phyloP scores from a whole-genome alignment of 352 stramenopile genomes.

The Phytophthora podocarpi region DNA sequence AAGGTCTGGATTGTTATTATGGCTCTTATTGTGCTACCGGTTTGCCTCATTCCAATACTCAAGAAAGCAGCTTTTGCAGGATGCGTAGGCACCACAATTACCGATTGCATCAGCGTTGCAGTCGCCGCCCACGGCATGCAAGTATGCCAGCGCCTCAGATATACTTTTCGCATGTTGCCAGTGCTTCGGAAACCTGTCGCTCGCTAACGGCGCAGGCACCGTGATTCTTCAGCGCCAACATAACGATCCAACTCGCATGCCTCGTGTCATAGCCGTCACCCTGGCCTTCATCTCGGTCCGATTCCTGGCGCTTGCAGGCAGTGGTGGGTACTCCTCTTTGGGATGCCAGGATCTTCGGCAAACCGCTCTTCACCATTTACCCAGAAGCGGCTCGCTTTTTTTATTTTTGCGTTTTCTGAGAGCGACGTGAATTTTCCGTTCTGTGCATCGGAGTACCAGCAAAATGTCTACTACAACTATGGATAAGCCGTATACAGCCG shows the following conservation, averaged over 20 bases:
- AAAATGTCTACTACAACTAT: constrained; percentile 37
- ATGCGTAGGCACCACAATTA: constrained; percentile 45
- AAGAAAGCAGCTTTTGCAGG: constrained; percentile 50
- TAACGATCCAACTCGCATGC: constrained; percentile 54
- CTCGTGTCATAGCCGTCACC: constrained; percentile 52
- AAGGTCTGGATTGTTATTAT: constrained; percentile 53
- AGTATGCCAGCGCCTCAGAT: constrained; percentile 41
- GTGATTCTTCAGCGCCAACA: constrained; percentile 66
- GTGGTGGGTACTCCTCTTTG: constrained; percentile 50
- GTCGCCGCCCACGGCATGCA: constrained; percentile 53
- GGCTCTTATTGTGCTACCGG: constrained; percentile 37
- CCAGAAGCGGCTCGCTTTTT: too few species aligned
- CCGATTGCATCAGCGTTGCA: constrained; percentile 44
- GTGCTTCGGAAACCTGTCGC: constrained; percentile 58
- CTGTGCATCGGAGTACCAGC: constrained; percentile 29
- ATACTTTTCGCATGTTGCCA: constrained; percentile 50
- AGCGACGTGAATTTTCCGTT: constrained; percentile 35
- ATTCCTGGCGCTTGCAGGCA: constrained; percentile 46
- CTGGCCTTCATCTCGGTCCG: constrained; percentile 48
- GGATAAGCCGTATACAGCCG: too few species aligned
- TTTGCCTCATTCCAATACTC: constrained; percentile 46
- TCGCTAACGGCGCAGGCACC: too few species aligned
- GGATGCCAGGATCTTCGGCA: constrained; percentile 62
- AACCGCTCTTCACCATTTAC: constrained; percentile 63
- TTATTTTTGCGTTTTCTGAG: constrained; percentile 24